Evolutionary conservation across 805 yeast genomes (phyloP).

Genomic region (Pichia kluyveri): DNA sequence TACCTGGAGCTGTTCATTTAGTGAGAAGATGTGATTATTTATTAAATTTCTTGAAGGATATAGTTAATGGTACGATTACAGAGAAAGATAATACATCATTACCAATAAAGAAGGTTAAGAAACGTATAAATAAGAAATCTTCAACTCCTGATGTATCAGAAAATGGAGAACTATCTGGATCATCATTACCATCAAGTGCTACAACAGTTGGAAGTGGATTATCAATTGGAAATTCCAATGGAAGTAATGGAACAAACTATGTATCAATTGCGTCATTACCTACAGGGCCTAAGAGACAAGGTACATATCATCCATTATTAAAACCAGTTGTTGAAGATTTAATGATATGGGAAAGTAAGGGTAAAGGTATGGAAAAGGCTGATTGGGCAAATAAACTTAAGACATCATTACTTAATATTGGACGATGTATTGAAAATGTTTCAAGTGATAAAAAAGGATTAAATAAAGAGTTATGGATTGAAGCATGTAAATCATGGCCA

Average conservation of each 20-base stretch:
- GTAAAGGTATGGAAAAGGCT: constrained; percentile 25
- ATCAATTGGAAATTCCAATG: too few species aligned
- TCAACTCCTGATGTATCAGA: constrained; percentile 14
- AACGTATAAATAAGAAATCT: constrained; percentile 17
- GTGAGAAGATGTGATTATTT: constrained; percentile 88
- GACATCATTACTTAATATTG: constrained; percentile 22
- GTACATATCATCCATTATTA: constrained; percentile 16
- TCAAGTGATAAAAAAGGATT: constrained; percentile 13
- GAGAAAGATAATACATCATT: constrained; percentile 1
- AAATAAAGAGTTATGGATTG: constrained; percentile 23
- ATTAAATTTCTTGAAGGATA: constrained; percentile 56
- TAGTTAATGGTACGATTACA: constrained; percentile 3
- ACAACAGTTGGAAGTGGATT: not conserved
- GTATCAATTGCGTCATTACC: constrained; percentile 1
- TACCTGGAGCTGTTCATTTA: constrained; percentile 88
- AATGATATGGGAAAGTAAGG: constrained; percentile 24
- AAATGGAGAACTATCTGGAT: not conserved
- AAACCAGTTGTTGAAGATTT: constrained; percentile 22
- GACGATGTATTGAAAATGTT: constrained; percentile 22
- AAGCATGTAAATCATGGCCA: constrained; percentile 27
- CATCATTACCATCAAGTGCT: not conserved
- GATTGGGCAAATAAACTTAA: constrained; percentile 25
- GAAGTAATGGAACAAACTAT: not conserved
- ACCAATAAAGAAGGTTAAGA: constrained; percentile 13
- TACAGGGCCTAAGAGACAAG: constrained; percentile 7